These are phyloP conservation scores for Pseudogymnoascus destructans DNA, from an alignment of 2,329 filamentous ascomycete genomes.

Conservation along the genomic window DNA sequence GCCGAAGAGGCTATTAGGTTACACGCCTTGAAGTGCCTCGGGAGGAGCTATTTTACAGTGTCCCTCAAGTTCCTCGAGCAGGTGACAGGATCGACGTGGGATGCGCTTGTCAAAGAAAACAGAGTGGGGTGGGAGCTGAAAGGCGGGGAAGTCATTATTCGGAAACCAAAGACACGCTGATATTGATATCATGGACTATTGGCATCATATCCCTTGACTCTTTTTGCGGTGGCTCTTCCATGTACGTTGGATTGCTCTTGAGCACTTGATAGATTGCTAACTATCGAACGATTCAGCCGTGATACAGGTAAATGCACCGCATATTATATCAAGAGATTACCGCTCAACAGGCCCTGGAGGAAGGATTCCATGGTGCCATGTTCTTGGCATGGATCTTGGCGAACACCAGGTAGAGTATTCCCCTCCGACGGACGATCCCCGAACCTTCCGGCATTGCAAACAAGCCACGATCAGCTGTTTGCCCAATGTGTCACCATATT, in stretches of 20 bases:
- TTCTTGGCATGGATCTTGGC: not conserved
- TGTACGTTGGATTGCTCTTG: not conserved
- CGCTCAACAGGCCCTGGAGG: not conserved
- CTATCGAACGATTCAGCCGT: not conserved
- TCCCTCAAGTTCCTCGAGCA: slow-evolving; percentile 57
- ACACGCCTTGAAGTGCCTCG: slow-evolving; percentile 77
- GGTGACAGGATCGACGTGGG: slow-evolving; percentile 58
- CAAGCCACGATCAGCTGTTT: not conserved
- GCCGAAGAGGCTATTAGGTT: slow-evolving; percentile 60
- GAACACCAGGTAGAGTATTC: not conserved
- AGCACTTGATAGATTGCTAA: not conserved
- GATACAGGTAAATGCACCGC: not conserved
- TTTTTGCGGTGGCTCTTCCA: not conserved
- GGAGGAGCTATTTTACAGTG: slow-evolving; percentile 64
- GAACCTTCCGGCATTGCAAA: not conserved
- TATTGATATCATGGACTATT: not conserved
- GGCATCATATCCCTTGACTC: not conserved
- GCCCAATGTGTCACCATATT: slow-evolving; percentile 1
- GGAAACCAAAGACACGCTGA: slow-evolving; percentile 39
- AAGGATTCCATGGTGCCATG: slow-evolving; percentile 2
- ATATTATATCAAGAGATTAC: slow-evolving; percentile 4
- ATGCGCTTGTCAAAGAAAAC: slow-evolving; percentile 50
- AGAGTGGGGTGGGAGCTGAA: slow-evolving; percentile 78
- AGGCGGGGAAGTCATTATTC: slow-evolving; percentile 61
- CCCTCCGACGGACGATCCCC: not conserved